A percentile compares a stretch with the other conserved stretches of the same genome.
Conservation (phyloP, 2,329 filamentous ascomycete genomes). For the Cytospora leucostoma region DNA sequence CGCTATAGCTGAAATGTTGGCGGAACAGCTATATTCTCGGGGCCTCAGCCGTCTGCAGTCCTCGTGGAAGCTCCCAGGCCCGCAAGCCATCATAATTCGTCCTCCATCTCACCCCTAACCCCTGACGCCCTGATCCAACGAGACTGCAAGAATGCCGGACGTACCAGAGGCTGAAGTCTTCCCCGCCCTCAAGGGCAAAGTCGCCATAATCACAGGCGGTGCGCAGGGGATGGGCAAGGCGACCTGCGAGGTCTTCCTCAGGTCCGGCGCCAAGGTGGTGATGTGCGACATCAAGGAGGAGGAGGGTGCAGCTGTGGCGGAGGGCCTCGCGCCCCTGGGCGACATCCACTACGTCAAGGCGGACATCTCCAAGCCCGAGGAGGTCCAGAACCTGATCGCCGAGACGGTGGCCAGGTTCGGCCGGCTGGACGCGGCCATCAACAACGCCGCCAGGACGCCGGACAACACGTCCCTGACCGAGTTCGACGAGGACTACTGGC, state of each 20-base stretch:
- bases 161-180: slow-evolving; percentile 2
- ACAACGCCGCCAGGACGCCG: not conserved
- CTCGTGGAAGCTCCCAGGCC: not conserved
- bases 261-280: slow-evolving; percentile 37
- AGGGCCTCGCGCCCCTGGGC: not conserved
- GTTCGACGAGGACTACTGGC: slow-evolving; percentile 4
- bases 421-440: not conserved
- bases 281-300: slow-evolving; percentile 36
- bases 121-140: not conserved
- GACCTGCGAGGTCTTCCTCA: slow-evolving; percentile 37
- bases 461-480: not conserved
- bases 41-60: not conserved
- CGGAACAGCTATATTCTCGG: not conserved
- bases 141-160: not conserved
- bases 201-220: slow-evolving; percentile 38
- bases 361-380: not conserved
- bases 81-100: not conserved
- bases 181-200: slow-evolving; percentile 30
- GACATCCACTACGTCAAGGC: not conserved
- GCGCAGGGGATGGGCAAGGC: slow-evolving; percentile 38
- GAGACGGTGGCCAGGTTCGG: not conserved
- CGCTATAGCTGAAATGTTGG: not conserved
- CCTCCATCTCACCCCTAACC: not conserved
- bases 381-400: not conserved
- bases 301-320: no score